phyloP scores from a whole-genome alignment of 2,329 filamentous ascomycete genomes.

The Gaeumannomyces tritici region DNA sequence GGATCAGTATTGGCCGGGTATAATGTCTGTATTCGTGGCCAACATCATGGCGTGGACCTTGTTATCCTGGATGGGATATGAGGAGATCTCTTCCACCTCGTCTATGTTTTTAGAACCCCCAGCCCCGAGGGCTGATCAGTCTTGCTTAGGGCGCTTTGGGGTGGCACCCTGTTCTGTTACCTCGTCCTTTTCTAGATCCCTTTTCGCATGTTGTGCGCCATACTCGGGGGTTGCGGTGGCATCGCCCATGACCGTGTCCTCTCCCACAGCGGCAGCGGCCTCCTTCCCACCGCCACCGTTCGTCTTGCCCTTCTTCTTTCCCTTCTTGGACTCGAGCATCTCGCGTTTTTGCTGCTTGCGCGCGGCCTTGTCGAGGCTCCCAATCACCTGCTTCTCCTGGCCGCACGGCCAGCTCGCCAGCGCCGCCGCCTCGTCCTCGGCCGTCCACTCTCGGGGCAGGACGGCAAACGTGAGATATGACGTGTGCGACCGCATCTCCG shows the following conservation, averaged over 20 bases:
- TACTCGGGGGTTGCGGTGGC: not conserved
- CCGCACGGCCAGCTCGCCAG: constrained; percentile 54
- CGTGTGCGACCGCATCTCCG: constrained; percentile 90
- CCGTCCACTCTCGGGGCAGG: constrained; percentile 77
- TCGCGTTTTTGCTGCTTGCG: constrained; percentile 49
- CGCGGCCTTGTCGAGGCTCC: constrained; percentile 40
- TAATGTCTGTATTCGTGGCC: not conserved
- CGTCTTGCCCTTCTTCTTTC: constrained; percentile 11
- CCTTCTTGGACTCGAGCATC: constrained; percentile 35
- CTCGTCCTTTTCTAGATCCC: not conserved
- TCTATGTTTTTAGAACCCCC: not conserved
- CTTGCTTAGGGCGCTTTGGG: not conserved
- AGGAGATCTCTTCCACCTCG: too few relatives aligned
- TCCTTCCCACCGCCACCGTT: not conserved
- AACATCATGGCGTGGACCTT: not conserved
- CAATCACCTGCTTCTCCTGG: constrained; percentile 41
- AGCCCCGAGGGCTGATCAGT: not conserved
- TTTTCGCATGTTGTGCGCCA: not conserved
- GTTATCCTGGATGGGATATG: too few relatives aligned
- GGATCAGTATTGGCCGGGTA: not conserved
- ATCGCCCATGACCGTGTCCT: not conserved
- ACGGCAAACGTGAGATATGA: constrained; percentile 94
- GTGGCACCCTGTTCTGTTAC: not conserved
- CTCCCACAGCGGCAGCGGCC: not conserved
- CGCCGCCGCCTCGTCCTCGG: constrained; percentile 66